Conservation (phyloP, 495 filamentous ascomycete genomes). For the Apiosordaria backusii region DNA sequence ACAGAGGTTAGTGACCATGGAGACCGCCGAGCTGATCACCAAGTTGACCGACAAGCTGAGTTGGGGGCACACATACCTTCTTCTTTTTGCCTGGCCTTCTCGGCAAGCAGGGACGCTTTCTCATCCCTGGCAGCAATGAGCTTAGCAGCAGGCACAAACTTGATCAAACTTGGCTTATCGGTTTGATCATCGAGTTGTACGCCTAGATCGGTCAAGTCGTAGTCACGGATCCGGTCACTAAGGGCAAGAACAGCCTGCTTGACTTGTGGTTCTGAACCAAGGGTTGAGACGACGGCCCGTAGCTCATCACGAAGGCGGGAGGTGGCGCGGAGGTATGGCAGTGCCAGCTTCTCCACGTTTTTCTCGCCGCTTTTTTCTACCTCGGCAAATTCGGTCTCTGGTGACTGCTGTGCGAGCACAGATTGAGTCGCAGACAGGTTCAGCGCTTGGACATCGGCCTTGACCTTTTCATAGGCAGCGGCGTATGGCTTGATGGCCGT, state of each 20-base stretch:
- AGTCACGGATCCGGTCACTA: conserved; percentile 76
- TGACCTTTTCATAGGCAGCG: conserved; percentile 37
- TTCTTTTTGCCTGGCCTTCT: conserved; percentile 56
- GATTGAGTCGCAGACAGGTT: conserved; percentile 30
- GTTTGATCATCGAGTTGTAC: conserved; percentile 83
- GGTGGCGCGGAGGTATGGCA: conserved; percentile 62
- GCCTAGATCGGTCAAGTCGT: conserved; percentile 70
- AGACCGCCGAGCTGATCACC: conserved; percentile 26
- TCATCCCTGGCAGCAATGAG: conserved; percentile 70
- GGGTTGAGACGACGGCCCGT: conserved; percentile 55
- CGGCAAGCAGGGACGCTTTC: conserved; percentile 55
- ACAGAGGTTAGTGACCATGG: conserved; percentile 10
- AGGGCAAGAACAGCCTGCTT: conserved; percentile 63
- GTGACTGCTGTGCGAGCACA: conserved; percentile 36
- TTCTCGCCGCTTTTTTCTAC: conserved; percentile 37
- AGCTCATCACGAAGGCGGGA: conserved; percentile 66
- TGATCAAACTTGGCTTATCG: conserved; percentile 69
- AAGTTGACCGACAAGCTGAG: too few species aligned
- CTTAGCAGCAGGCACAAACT: conserved; percentile 68
- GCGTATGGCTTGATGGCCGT: conserved; percentile 46
- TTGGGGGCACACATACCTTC: conserved; percentile 44
- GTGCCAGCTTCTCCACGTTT: conserved; percentile 50
- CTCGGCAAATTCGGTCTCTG: conserved; percentile 41
- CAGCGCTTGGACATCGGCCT: conserved; percentile 37
- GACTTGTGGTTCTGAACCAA: conserved; percentile 38